These are phyloP conservation scores for Rhododendron kiyosumense DNA, from an alignment of 148 eudicot species.

Conservation along the genomic window DNA sequence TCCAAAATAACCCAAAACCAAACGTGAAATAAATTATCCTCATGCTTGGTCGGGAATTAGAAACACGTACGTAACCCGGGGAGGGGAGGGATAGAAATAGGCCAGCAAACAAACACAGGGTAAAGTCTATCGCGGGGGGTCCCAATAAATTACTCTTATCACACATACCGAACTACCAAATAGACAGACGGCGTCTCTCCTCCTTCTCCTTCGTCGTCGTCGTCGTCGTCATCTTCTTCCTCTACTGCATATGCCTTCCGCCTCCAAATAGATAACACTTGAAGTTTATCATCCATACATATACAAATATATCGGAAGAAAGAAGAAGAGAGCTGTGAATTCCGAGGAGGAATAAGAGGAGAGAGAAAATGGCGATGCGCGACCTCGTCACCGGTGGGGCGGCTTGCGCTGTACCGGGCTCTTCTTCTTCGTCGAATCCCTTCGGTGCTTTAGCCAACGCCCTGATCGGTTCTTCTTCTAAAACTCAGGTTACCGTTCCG, in stretches of 20 bases:
- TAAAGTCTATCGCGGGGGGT: background rate
- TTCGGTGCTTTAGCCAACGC: slow-evolving; percentile 69
- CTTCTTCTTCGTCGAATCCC: slow-evolving; percentile 76
- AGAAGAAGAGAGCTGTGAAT: slow-evolving; percentile 9
- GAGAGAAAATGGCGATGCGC: slow-evolving; percentile 65
- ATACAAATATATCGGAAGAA: background rate
- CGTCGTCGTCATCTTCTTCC: background rate
- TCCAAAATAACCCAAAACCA: too few species aligned
- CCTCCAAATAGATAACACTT: background rate
- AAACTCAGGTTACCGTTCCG: slow-evolving; percentile 50
- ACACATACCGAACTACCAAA: background rate
- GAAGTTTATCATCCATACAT: background rate
- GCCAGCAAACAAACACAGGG: slow-evolving; percentile 2
- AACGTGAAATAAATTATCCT: background rate
- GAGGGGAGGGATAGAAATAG: slow-evolving; percentile 5
- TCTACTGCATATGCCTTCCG: background rate
- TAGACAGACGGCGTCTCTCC: background rate
- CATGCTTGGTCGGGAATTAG: background rate
- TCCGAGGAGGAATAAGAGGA: background rate
- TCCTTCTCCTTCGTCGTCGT: background rate
- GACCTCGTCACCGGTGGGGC: slow-evolving; percentile 75
- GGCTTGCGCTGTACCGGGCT: slow-evolving; percentile 57
- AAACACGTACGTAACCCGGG: background rate
- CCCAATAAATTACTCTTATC: background rate
- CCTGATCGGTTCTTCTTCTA: slow-evolving; percentile 74